A percentile compares a stretch with the other conserved stretches of the same genome.
Conservation (phyloP, 2,329 filamentous ascomycete species). For the Trichoderma harzianum region DNA sequence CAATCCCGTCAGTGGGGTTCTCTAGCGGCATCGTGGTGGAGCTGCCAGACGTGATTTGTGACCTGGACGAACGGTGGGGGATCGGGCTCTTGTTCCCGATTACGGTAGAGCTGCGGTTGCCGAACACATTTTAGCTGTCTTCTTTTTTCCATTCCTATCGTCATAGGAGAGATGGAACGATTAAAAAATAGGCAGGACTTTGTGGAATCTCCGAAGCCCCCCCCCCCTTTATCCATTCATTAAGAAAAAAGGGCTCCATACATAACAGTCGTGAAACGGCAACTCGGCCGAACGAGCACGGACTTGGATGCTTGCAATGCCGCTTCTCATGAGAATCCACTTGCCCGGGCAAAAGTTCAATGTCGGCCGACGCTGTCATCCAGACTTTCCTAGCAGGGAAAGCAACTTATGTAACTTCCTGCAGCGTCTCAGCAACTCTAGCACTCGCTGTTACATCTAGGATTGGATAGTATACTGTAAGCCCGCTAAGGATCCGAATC, state of each 20-base stretch:
- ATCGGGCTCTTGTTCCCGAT: slow-evolving; percentile 3
- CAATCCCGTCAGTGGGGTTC: neutral
- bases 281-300: neutral
- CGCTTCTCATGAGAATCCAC: neutral
- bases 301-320: neutral
- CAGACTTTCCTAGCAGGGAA: neutral
- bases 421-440: neutral
- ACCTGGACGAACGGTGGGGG: neutral
- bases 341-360: neutral
- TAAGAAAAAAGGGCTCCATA: neutral
- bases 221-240: neutral
- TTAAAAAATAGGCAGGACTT: neutral
- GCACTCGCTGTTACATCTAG: too few relatives aligned
- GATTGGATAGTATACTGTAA: neutral
- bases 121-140: neutral
- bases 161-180: neutral
- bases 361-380: neutral
- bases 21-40: neutral
- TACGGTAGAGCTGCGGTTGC: slow-evolving; percentile 7
- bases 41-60: neutral
- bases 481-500: neutral
- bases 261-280: neutral
- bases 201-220: neutral
- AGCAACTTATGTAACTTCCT: neutral
- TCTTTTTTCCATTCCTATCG: neutral